These are phyloP conservation scores for Puccinia brachypodii DNA, from an alignment of 1,284 basidiomycete species.

Conservation along the genomic window DNA sequence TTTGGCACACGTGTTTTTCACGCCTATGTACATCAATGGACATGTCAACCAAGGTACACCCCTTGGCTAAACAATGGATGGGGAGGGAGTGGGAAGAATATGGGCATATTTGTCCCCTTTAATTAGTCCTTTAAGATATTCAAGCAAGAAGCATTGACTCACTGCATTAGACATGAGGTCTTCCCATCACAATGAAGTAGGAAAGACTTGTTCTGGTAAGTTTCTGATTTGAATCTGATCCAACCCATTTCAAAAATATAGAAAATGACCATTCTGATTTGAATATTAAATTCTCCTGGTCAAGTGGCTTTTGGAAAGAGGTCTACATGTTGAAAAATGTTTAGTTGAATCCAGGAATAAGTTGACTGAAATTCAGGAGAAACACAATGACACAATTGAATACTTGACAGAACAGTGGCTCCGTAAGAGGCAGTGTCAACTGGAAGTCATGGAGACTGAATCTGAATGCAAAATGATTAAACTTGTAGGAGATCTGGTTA, in stretches of 20 bases:
- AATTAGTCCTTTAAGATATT: not conserved
- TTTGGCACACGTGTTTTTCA: conserved; percentile 31
- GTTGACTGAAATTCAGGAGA: conserved; percentile 3
- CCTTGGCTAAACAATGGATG: conserved; percentile 4
- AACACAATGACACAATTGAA: not conserved
- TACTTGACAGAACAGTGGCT: conserved; percentile 1
- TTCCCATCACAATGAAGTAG: not conserved
- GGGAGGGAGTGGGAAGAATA: not conserved
- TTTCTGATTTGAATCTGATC: no score
- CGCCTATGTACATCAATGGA: conserved; percentile 44
- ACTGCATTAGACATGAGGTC: not conserved
- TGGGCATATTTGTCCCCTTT: not conserved
- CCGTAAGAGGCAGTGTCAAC: not conserved
- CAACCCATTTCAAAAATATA: no score
- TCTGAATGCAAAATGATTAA: not conserved
- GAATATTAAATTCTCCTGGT: no score
- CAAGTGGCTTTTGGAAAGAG: no score
- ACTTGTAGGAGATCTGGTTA: not conserved
- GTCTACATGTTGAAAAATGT: no score
- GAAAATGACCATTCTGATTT: no score
- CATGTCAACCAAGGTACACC: conserved; percentile 8
- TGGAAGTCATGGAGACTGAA: not conserved
- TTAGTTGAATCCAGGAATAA: no score
- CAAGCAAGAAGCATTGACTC: not conserved
- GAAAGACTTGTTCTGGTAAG: no score